Evolutionary conservation across 169 alveolate species (phyloP).

Genomic region (Plasmodium malariae): DNA sequence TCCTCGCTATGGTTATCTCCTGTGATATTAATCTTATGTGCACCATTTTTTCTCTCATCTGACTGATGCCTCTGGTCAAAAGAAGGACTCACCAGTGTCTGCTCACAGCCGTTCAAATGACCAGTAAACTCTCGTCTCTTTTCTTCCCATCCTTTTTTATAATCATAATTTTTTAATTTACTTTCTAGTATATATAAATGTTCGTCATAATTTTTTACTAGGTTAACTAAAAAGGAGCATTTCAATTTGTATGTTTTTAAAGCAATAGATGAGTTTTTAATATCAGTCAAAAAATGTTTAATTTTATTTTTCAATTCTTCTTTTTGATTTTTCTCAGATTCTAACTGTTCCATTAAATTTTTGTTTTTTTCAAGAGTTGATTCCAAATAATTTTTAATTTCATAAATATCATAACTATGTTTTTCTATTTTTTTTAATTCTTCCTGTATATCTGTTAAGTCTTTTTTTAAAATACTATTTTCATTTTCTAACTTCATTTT

Average conservation of each 20-base stretch:
- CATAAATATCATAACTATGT: slow-evolving; percentile 74
- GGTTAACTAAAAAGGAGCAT: slow-evolving; percentile 51
- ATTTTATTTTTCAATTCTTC: slow-evolving; percentile 46
- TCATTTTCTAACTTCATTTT: slow-evolving; percentile 54
- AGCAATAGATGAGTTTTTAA: slow-evolving; percentile 38
- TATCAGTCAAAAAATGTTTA: slow-evolving; percentile 15
- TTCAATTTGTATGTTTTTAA: slow-evolving; percentile 56
- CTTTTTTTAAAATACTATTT: slow-evolving; percentile 61
- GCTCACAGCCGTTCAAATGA: too few species aligned
- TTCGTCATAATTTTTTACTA: slow-evolving; percentile 48
- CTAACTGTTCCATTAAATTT: slow-evolving; percentile 45
- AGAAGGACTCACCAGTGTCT: too few species aligned
- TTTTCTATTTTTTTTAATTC: slow-evolving; percentile 61
- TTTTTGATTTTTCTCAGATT: slow-evolving; percentile 62
- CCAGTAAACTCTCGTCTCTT: neutral
- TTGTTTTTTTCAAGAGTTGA: slow-evolving; percentile 32
- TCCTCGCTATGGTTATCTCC: too few species aligned
- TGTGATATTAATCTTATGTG: too few species aligned
- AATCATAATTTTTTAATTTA: slow-evolving; percentile 30
- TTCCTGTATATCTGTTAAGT: slow-evolving; percentile 34
- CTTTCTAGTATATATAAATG: slow-evolving; percentile 6
- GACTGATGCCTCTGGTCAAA: too few species aligned
- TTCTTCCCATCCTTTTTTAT: neutral
- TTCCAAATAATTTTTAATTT: slow-evolving; percentile 61
- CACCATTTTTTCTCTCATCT: too few species aligned